These are phyloP conservation scores for Metarhizium sp. DNA, from an alignment of 2,329 filamentous ascomycete genomes.

Conservation along the genomic window DNA sequence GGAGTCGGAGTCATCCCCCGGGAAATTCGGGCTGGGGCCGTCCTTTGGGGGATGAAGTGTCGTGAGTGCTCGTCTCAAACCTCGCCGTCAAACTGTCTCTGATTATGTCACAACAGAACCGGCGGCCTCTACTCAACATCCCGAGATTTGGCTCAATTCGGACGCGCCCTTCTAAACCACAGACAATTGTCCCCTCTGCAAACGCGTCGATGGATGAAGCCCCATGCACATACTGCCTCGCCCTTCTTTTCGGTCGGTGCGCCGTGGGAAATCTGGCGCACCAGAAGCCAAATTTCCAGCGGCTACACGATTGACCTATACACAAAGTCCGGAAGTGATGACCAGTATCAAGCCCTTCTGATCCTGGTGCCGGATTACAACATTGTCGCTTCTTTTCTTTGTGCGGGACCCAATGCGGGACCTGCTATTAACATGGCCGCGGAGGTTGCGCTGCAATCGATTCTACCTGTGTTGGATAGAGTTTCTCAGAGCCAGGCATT, in stretches of 20 bases:
- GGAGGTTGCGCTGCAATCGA: too few species aligned
- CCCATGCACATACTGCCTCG: constrained; percentile 6
- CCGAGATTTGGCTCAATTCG: background rate
- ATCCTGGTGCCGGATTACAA: too few species aligned
- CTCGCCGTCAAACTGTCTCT: background rate
- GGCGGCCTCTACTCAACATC: constrained; percentile 6
- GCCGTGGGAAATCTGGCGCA: constrained; percentile 5
- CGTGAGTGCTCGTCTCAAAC: constrained; percentile 6
- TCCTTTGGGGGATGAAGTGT: constrained; percentile 6
- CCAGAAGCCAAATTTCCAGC: constrained; percentile 6
- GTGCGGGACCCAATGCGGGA: too few species aligned
- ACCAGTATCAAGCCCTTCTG: too few species aligned
- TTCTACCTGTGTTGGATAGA: too few species aligned
- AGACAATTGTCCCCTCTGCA: too few species aligned
- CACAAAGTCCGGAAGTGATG: too few species aligned
- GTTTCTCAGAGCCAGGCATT: too few species aligned
- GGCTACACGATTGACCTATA: background rate
- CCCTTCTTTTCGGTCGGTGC: constrained; percentile 19
- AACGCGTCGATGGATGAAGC: constrained; percentile 10
- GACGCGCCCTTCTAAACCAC: too few species aligned
- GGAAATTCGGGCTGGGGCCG: constrained; percentile 6
- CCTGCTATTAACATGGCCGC: too few species aligned
- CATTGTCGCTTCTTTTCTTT: too few species aligned
- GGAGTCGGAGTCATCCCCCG: constrained; percentile 5
- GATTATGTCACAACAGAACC: background rate